phyloP scores from a whole-genome alignment of 1,284 basidiomycete species.

The Melampsora larici-populina region DNA sequence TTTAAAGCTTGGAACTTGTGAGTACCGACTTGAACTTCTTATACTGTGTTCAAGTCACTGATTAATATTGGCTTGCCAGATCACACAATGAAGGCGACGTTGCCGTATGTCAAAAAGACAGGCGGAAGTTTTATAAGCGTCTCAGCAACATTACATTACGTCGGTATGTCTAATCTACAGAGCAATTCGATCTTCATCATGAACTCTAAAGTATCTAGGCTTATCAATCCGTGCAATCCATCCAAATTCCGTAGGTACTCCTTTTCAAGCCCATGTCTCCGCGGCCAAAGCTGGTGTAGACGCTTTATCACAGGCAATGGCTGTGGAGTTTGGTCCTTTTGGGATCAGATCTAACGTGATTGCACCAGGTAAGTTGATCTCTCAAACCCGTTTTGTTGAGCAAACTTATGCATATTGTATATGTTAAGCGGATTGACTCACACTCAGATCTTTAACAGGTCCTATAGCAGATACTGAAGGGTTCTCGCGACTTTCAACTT shows the following conservation, averaged over 20 bases:
- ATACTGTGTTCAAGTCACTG: too few species aligned
- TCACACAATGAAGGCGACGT: constrained; percentile 88
- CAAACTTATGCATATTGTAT: not conserved
- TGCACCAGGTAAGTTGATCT: constrained; percentile 63
- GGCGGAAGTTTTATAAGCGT: constrained; percentile 86
- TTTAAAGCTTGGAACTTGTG: constrained; percentile 32
- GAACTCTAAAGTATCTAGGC: not conserved
- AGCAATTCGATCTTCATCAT: not conserved
- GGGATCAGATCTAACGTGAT: constrained; percentile 93
- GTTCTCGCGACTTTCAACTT: constrained; percentile 66
- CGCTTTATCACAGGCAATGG: constrained; percentile 75
- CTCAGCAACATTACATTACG: constrained; percentile 84
- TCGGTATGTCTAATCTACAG: constrained; percentile 58
- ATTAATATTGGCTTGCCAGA: constrained; percentile 55
- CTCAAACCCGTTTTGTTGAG: not conserved
- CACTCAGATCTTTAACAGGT: constrained; percentile 45
- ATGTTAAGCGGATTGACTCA: not conserved
- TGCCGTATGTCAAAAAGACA: constrained; percentile 67
- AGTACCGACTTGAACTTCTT: not conserved
- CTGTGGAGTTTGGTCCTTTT: constrained; percentile 87
- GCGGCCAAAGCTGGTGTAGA: constrained; percentile 95
- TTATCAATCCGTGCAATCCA: constrained; percentile 24
- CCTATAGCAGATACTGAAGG: constrained; percentile 83
- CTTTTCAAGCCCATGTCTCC: constrained; percentile 86
- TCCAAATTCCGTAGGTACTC: constrained; percentile 61